phyloP scores from a whole-genome alignment of 768 basidiomycete genomes.

The Lactarius trivialis region DNA sequence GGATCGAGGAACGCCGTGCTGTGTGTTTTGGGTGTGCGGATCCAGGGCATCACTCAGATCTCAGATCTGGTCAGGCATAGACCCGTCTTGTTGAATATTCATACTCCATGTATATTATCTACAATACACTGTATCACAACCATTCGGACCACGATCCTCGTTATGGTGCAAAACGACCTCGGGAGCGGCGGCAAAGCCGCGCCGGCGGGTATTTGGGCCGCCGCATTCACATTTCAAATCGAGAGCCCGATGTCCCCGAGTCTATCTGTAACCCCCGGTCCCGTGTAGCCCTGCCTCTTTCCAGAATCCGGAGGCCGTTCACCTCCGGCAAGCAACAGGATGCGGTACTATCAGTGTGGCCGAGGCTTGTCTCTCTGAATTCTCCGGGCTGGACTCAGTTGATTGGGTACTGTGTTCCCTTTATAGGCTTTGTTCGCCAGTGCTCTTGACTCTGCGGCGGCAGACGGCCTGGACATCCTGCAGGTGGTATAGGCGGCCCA shows the following conservation, averaged over 20 bases:
- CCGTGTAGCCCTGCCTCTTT: not conserved
- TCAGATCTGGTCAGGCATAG: not conserved
- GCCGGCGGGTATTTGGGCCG: too few relatives aligned
- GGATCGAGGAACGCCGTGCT: too few relatives aligned
- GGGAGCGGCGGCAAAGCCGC: too few relatives aligned
- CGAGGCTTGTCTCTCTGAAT: not conserved
- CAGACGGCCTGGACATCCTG: not conserved
- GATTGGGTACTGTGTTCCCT: not conserved
- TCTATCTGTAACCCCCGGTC: not conserved
- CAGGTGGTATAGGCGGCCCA: not conserved
- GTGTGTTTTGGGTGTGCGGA: too few relatives aligned
- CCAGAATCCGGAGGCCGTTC: not conserved
- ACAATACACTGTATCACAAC: not conserved
- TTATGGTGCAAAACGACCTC: too few relatives aligned
- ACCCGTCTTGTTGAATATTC: too few relatives aligned
- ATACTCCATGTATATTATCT: too few relatives aligned
- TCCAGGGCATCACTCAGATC: too few relatives aligned
- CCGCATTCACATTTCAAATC: too few relatives aligned
- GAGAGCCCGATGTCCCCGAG: too few relatives aligned
- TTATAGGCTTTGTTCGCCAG: not conserved
- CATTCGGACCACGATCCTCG: too few relatives aligned
- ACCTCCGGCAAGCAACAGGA: not conserved
- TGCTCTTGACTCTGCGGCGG: not conserved
- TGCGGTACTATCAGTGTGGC: not conserved
- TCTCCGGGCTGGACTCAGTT: not conserved